Percentiles rank a stretch among this genome's conserved stretches.
These are phyloP conservation scores for Solanum chacoense DNA, from an alignment of 305 asterid species.

Conservation along the genomic window DNA sequence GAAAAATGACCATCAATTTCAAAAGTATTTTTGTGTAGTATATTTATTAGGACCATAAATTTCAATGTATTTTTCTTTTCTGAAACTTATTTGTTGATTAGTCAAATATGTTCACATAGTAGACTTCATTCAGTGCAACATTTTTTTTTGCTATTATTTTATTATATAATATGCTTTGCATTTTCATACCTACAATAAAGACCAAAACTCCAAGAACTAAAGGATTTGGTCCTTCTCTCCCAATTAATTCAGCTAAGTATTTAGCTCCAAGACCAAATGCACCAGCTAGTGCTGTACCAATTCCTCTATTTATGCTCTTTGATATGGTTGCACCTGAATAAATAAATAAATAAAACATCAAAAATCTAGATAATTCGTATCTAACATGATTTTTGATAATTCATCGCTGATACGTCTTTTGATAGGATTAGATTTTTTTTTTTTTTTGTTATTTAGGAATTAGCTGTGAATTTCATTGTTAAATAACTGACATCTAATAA, in stretches of 20 bases:
- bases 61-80: no score
- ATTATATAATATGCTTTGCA: neutral
- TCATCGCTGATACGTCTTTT: neutral
- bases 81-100: neutral
- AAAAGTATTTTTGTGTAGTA: no score
- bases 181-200: slow-evolving; percentile 43
- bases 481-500: neutral
- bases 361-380: neutral
- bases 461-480: no score
- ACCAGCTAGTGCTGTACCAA: slow-evolving; percentile 64
- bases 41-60: neutral
- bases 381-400: neutral
- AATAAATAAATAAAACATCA: neutral
- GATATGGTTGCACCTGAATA: slow-evolving; percentile 58
- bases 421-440: neutral
- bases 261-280: slow-evolving; percentile 67
- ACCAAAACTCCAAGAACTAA: slow-evolving; percentile 47
- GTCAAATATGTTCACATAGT: neutral
- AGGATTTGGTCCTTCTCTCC: slow-evolving; percentile 47
- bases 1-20: neutral
- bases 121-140: neutral
- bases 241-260: slow-evolving; percentile 43
- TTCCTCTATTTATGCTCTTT: slow-evolving; percentile 61
- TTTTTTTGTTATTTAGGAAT: neutral
- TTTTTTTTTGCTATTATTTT: neutral